These are phyloP conservation scores for Amaranthus palmeri DNA, from an alignment of 148 eudicot genomes.

Conservation along the genomic window DNA sequence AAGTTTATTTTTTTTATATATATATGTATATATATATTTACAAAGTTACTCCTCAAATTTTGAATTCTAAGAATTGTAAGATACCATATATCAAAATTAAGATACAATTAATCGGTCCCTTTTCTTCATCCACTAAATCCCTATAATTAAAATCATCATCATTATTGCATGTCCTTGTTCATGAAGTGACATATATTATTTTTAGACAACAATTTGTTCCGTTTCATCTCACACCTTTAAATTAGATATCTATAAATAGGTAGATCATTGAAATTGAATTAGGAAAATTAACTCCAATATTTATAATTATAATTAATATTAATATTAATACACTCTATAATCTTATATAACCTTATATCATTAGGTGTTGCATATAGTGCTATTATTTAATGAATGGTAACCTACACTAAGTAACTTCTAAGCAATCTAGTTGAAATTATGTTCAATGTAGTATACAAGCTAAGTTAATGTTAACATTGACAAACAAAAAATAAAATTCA, in stretches of 20 bases:
- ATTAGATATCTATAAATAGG: not conserved
- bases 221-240: not conserved
- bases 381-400: slow-evolving; percentile 3
- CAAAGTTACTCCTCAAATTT: not conserved
- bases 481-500: not conserved
- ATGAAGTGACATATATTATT: not conserved
- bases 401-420: slow-evolving; percentile 21
- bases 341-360: not conserved
- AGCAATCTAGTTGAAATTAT: slow-evolving; percentile 15
- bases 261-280: not conserved
- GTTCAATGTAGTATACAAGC: not conserved
- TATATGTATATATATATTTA: too few species aligned
- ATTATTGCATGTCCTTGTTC: not conserved
- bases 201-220: not conserved
- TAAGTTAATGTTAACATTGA: not conserved
- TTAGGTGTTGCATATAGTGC: slow-evolving; percentile 6
- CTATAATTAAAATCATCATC: not conserved
- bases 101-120: not conserved
- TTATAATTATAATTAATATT: too few species aligned
- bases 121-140: not conserved
- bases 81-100: not conserved
- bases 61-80: not conserved
- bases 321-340: not conserved
- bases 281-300: not conserved
- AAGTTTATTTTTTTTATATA: too few species aligned